phyloP scores from a whole-genome alignment of 2,329 filamentous ascomycete genomes.

The Diplodia sapinea region DNA sequence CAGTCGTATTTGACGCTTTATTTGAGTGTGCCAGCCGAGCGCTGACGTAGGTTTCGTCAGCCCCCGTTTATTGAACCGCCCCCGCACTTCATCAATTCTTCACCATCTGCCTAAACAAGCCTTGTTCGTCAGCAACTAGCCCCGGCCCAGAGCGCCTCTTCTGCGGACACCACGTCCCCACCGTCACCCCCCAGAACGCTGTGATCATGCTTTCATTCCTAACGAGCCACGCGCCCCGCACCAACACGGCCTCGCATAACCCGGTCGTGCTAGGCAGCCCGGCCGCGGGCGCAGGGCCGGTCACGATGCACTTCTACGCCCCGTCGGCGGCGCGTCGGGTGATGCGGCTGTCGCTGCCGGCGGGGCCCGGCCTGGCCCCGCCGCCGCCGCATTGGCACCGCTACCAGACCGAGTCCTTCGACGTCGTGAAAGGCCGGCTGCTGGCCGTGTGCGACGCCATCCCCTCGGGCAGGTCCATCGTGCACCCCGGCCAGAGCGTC shows the following conservation, averaged over 20 bases:
- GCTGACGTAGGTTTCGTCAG: background rate
- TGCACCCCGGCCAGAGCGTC: conserved; percentile 7
- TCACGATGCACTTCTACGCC: conserved; percentile 21
- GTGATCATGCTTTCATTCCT: conserved; percentile 19
- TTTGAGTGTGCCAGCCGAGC: background rate
- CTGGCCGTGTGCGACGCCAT: conserved; percentile 10
- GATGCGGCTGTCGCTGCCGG: conserved; percentile 13
- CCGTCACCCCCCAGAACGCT: background rate
- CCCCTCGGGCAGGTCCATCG: background rate
- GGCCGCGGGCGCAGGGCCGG: conserved; percentile 16
- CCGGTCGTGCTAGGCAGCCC: conserved; percentile 22
- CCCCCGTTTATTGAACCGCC: background rate
- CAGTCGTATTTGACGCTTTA: no score
- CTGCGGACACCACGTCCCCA: background rate
- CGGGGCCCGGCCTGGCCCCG: conserved; percentile 6
- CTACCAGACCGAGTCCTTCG: conserved; percentile 17
- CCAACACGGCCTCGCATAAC: conserved; percentile 21
- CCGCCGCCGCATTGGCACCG: conserved; percentile 25
- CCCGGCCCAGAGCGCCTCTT: background rate
- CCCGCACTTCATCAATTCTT: background rate
- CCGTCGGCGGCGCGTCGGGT: conserved; percentile 3
- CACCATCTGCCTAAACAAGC: conserved; percentile 4
- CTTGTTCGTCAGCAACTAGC: conserved; percentile 5
- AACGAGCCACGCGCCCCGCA: conserved; percentile 12
- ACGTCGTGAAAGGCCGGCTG: conserved; percentile 19